Conservation (phyloP, 495 filamentous ascomycete species). For the Ramalina intermedia region DNA sequence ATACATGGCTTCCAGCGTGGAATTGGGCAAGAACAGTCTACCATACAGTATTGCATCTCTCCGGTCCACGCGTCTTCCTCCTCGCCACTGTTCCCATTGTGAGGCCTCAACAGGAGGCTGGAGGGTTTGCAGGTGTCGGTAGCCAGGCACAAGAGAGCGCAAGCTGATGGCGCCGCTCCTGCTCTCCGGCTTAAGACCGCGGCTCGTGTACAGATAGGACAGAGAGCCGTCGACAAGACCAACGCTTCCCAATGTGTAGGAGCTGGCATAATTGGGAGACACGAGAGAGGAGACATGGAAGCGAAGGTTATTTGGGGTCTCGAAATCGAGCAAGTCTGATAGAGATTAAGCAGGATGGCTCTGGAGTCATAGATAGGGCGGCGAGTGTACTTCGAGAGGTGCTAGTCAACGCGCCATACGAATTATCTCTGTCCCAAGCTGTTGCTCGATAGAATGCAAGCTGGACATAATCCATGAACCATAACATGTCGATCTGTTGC, state of each 20-base stretch:
- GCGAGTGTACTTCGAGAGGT: constrained; percentile 57
- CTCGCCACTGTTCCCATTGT: constrained; percentile 37
- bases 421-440: constrained; percentile 85
- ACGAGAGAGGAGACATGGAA: constrained; percentile 77
- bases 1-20: constrained; percentile 76
- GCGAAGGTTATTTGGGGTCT: constrained; percentile 62
- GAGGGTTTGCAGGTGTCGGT: constrained; percentile 47
- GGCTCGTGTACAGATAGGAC: constrained; percentile 78
- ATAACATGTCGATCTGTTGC: constrained; percentile 47
- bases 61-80: constrained; percentile 27
- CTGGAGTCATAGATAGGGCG: background rate
- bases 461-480: constrained; percentile 97
- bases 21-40: constrained; percentile 45
- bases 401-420: constrained; percentile 73
- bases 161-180: constrained; percentile 47
- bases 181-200: constrained; percentile 44
- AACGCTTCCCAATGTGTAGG: constrained; percentile 71
- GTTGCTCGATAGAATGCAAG: constrained; percentile 78
- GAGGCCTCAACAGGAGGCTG: constrained; percentile 30
- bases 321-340: constrained; percentile 69
- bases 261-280: constrained; percentile 79
- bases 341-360: background rate
- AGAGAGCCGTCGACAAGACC: constrained; percentile 83
- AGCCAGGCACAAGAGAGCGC: constrained; percentile 50
- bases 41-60: constrained; percentile 69